phyloP scores from a whole-genome alignment of 352 stramenopile genomes.

The Phytophthora pisi region DNA sequence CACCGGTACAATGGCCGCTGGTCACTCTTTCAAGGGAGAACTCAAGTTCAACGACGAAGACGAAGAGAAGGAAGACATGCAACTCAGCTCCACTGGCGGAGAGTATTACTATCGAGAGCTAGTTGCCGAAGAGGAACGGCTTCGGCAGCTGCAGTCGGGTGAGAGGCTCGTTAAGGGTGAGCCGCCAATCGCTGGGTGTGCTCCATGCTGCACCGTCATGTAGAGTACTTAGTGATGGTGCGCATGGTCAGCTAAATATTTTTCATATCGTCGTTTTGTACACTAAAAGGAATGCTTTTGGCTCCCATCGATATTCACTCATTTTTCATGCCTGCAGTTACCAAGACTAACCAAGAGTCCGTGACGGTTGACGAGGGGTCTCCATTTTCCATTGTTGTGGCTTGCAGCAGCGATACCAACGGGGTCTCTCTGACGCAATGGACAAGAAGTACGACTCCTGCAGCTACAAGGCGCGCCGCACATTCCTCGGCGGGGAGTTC shows the following conservation, averaged over 20 bases:
- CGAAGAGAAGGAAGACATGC: slow-evolving; percentile 41
- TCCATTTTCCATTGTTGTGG: not conserved
- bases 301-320: not conserved
- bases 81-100: slow-evolving; percentile 37
- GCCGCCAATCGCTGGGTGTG: slow-evolving; percentile 47
- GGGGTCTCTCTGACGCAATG: slow-evolving; percentile 20
- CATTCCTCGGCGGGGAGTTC: slow-evolving; percentile 66
- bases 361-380: slow-evolving; percentile 26
- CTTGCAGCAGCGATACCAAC: not conserved
- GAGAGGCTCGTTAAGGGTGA: slow-evolving; percentile 35
- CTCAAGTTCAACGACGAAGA: slow-evolving; percentile 49
- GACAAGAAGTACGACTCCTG: slow-evolving; percentile 58
- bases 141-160: slow-evolving; percentile 33
- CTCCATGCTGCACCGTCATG: slow-evolving; percentile 65
- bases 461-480: slow-evolving; percentile 65
- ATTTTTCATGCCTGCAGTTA: slow-evolving; percentile 8
- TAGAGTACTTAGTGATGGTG: slow-evolving; percentile 4
- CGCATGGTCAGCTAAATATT: not conserved
- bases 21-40: slow-evolving; percentile 68
- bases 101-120: slow-evolving; percentile 55
- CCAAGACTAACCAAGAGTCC: not conserved
- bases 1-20: slow-evolving; percentile 10
- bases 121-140: slow-evolving; percentile 44
- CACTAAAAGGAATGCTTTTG: slow-evolving; percentile 15
- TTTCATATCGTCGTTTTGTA: slow-evolving; percentile 11